phyloP scores from a whole-genome alignment of 2,329 filamentous ascomycete genomes.

The Aspergillus sojae region DNA sequence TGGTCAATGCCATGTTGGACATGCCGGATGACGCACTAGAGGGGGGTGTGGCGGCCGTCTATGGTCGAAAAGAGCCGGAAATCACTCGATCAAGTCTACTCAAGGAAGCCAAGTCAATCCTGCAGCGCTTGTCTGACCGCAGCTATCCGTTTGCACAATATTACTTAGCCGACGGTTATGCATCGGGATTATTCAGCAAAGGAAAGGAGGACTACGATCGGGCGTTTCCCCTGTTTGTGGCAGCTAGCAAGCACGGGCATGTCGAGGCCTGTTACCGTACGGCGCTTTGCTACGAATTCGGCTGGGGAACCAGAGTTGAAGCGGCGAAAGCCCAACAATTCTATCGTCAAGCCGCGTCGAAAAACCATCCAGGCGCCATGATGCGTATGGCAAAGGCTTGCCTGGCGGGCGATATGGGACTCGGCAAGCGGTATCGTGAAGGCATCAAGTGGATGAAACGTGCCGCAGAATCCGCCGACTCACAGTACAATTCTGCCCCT shows the following conservation, averaged over 20 bases:
- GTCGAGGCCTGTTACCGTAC: conserved; percentile 94
- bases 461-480: conserved; percentile 83
- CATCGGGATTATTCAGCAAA: conserved; percentile 93
- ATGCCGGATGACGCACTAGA: conserved; percentile 58
- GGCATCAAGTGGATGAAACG: conserved; percentile 96
- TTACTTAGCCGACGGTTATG: conserved; percentile 91
- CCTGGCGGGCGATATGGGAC: conserved; percentile 82
- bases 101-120: conserved; percentile 83
- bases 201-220: conserved; percentile 89
- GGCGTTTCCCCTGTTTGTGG: conserved; percentile 88
- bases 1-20: conserved; percentile 86
- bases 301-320: conserved; percentile 91
- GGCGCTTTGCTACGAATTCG: conserved; percentile 95
- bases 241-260: conserved; percentile 95
- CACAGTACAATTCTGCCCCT: conserved; percentile 88
- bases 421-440: conserved; percentile 81
- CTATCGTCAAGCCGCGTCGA: conserved; percentile 84
- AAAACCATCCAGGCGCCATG: conserved; percentile 94
- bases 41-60: conserved; percentile 27
- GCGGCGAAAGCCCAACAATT: conserved; percentile 92
- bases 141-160: conserved; percentile 98
- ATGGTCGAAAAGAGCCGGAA: conserved; percentile 29
- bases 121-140: conserved; percentile 81
- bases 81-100: conserved; percentile 69
- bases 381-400: conserved; percentile 89